These are phyloP conservation scores for Scedosporium apiospermum DNA, from an alignment of 2,329 filamentous ascomycete species.

Conservation along the genomic window DNA sequence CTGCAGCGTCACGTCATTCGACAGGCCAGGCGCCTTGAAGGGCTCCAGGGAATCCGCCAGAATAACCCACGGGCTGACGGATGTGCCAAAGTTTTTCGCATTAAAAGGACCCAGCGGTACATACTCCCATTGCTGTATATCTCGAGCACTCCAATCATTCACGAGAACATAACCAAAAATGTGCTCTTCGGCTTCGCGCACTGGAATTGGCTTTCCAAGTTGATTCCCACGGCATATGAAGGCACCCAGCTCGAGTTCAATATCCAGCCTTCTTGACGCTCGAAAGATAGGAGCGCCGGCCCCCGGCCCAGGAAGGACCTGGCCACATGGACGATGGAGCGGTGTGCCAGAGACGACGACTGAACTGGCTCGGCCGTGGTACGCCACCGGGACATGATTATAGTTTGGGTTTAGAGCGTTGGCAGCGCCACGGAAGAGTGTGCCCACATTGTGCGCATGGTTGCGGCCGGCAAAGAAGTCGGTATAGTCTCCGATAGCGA, in stretches of 20 bases:
- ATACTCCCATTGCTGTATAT: conserved; percentile 46
- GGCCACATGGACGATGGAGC: conserved; percentile 57
- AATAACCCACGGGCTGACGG: conserved; percentile 48
- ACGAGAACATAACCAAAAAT: conserved; percentile 58
- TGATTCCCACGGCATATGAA: conserved; percentile 54
- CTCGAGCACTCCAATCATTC: conserved; percentile 51
- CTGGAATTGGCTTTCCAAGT: conserved; percentile 3
- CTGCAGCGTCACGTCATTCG: conserved; percentile 24
- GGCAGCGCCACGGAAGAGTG: conserved; percentile 59
- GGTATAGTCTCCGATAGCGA: not conserved
- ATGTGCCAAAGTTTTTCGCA: conserved; percentile 45
- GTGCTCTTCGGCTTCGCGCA: conserved; percentile 43
- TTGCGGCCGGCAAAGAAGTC: not conserved
- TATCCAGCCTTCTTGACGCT: conserved; percentile 38
- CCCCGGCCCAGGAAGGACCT: conserved; percentile 39
- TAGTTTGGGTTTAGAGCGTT: conserved; percentile 71
- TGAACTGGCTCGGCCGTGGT: conserved; percentile 63
- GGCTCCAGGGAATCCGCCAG: conserved; percentile 39
- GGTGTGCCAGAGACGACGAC: conserved; percentile 60
- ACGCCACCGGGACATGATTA: conserved; percentile 62
- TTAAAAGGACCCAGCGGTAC: conserved; percentile 48
- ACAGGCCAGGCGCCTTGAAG: conserved; percentile 3
- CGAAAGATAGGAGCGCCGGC: conserved; percentile 44
- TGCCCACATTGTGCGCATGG: conserved; percentile 26
- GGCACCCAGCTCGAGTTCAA: conserved; percentile 64